Conservation (phyloP, 2,329 filamentous ascomycete genomes). For the Dendrostoma leiphaemia region DNA sequence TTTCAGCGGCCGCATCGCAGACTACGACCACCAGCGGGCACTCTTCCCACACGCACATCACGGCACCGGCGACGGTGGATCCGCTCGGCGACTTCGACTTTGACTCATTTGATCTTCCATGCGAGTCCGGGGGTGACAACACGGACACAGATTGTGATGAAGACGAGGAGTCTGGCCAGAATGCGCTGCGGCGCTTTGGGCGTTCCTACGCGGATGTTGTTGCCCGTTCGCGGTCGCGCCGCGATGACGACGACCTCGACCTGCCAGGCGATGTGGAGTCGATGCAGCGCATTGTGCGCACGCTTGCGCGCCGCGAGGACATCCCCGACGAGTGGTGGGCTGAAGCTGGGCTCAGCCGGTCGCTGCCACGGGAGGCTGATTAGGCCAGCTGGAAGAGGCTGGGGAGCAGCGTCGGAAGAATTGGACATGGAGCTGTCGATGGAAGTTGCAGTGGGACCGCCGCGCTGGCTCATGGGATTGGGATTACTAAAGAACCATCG, state of each 20-base stretch:
- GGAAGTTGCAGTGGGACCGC: neutral
- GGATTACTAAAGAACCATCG: neutral
- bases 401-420: neutral
- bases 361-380: slow-evolving; percentile 41
- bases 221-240: slow-evolving; percentile 23
- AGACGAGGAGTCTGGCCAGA: slow-evolving; percentile 30
- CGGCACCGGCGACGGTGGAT: slow-evolving; percentile 35
- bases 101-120: slow-evolving; percentile 44
- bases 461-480: neutral
- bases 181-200: slow-evolving; percentile 22
- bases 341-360: slow-evolving; percentile 64
- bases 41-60: slow-evolving; percentile 48
- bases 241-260: slow-evolving; percentile 31
- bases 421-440: no score
- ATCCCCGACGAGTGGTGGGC: slow-evolving; percentile 85
- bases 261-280: slow-evolving; percentile 51
- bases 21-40: slow-evolving; percentile 31
- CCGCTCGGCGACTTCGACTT: slow-evolving; percentile 25
- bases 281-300: slow-evolving; percentile 64
- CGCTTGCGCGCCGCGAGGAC: slow-evolving; percentile 68
- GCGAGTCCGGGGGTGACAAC: slow-evolving; percentile 53
- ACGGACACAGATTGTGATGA: slow-evolving; percentile 55
- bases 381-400: slow-evolving; percentile 1
- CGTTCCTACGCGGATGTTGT: slow-evolving; percentile 44
- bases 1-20: slow-evolving; percentile 43